Evolutionary conservation across 306 rosid genomes (phyloP), one percentile per base, ranked within the genome.

Genomic region (Coriaria nepalensis): DNA sequence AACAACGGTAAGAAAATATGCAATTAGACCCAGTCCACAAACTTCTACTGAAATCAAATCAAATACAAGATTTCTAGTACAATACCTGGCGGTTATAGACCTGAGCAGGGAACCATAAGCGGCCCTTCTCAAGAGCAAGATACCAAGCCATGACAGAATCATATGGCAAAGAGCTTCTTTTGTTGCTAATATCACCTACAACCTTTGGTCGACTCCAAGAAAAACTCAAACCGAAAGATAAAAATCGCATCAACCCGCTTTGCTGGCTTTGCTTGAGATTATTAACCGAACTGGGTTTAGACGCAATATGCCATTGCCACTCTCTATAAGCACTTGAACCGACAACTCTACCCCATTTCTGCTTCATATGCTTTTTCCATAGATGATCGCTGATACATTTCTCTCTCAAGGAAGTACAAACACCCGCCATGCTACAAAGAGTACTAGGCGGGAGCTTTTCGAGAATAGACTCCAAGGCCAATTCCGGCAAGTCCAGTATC

Each of bases 1-100:
- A 20, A 20, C 1, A 3, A 20, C 29, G 29, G 3, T 20, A 20
- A 20, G 29, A 20, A 20, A 20, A 20, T 20, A 20, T 20, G 29
- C 29, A 20, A 20, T 20, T 20, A 20, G 29, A 20, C 29, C 29
- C 29, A 20, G 29, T 20, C 29, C 2, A 20, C 29, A 20, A 20
- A 20, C 29, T 20, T 20, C 29, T 3, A 20, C 3, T 20, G 29
- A 20, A 20, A 20, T 1, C 29, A 20, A 20, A 20, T 1, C 29
- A 20, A 20, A 20, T 20, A 20, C 29, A 20, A 20, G 29, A 20
- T 20, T 20, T 20, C 29, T 20, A 20, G 29, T 13, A 35, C 39
- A 13, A 55, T 74, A 87, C 94, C 96, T 90, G 94, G 0, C 95
- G 90, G 71, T 90, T 90, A 62, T 84, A 90, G 65, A 90, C 92